Conservation (phyloP, 805 yeast genomes). For the Myxozyma neotropica region DNA sequence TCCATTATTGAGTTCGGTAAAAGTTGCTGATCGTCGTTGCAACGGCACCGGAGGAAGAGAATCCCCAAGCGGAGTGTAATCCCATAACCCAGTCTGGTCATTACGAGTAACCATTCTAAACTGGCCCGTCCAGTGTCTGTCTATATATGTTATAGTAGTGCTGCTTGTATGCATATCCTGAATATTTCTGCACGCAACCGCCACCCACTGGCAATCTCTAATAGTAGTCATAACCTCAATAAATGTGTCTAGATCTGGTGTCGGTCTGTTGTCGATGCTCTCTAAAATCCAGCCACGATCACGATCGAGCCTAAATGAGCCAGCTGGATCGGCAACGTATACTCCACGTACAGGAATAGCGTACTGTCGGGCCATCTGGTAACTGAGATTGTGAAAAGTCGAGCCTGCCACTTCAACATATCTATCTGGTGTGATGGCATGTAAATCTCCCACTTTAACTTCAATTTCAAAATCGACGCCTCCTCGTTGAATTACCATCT, state of each 20-base stretch:
- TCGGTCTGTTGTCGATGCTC: constrained; percentile 70
- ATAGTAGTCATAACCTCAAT: constrained; percentile 74
- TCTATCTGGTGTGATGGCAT: constrained; percentile 77
- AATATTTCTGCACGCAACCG: constrained; percentile 72
- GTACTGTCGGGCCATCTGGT: constrained; percentile 83
- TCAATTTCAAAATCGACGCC: constrained; percentile 57
- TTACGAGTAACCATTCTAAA: constrained; percentile 68
- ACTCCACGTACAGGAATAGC: constrained; percentile 87
- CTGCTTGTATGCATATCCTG: constrained; percentile 71
- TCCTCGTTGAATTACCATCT: constrained; percentile 69
- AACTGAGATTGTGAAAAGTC: constrained; percentile 78
- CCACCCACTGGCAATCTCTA: constrained; percentile 74
- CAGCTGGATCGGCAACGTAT: constrained; percentile 73
- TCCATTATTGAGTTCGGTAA: constrained; percentile 37
- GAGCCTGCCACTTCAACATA: constrained; percentile 86
- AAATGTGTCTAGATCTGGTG: constrained; percentile 74
- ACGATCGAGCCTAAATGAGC: constrained; percentile 57
- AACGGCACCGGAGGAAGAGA: constrained; percentile 59
- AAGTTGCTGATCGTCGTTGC: constrained; percentile 65
- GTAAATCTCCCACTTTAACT: constrained; percentile 72
- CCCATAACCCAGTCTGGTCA: constrained; percentile 62
- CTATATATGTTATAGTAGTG: constrained; percentile 68
- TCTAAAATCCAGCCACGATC: constrained; percentile 80
- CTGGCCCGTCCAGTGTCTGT: constrained; percentile 80
- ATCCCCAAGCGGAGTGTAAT: constrained; percentile 52